Evolutionary conservation across 108 stramenopile species (phyloP).

Genomic region (Pseudonitzschia multiseries): DNA sequence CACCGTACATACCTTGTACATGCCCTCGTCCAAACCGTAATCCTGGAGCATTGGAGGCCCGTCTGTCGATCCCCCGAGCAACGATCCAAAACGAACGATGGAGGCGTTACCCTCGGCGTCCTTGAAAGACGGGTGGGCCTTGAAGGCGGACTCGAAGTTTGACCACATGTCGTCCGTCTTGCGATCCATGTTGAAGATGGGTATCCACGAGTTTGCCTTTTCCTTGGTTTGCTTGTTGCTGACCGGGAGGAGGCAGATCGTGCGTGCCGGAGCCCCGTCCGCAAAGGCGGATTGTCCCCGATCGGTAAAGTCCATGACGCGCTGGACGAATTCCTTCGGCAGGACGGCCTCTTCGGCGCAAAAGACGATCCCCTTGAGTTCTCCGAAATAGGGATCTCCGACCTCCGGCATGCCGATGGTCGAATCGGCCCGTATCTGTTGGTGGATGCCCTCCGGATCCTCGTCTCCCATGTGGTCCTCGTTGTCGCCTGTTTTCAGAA

Average conservation of each 20-base stretch:
- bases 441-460: constrained; percentile 4
- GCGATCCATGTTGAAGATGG: constrained; percentile 43
- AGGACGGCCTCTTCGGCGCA: constrained; percentile 44
- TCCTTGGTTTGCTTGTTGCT: constrained; percentile 35
- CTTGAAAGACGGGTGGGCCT: constrained; percentile 15
- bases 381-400: constrained; percentile 34
- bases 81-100: constrained; percentile 36
- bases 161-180: constrained; percentile 29
- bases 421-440: constrained; percentile 20
- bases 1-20: constrained; percentile 47
- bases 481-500: background rate
- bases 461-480: constrained; percentile 17
- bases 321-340: constrained; percentile 23
- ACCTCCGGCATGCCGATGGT: constrained; percentile 40
- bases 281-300: constrained; percentile 26
- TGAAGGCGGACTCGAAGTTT: constrained; percentile 19
- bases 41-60: constrained; percentile 23
- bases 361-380: constrained; percentile 38
- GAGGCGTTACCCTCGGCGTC: background rate
- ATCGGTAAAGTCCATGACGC: constrained; percentile 34
- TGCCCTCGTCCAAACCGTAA: constrained; percentile 37
- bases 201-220: constrained; percentile 39
- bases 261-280: constrained; percentile 6
- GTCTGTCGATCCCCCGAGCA: constrained; percentile 41
- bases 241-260: constrained; percentile 32